Conservation (phyloP, 352 stramenopile genomes). For the Globisporangium ultimum region DNA sequence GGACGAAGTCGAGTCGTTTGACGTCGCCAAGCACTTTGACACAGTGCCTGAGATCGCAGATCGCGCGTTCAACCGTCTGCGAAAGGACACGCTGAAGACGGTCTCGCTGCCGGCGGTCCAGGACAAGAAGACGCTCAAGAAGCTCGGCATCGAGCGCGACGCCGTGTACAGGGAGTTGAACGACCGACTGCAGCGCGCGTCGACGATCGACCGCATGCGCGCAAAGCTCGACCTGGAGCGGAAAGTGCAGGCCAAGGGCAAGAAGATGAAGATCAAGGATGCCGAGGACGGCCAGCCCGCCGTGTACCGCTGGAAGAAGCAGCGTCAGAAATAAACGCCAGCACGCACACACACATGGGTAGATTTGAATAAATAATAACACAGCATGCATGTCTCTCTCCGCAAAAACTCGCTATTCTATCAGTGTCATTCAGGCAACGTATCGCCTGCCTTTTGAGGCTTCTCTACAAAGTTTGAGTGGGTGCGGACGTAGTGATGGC, state of each 20-base stretch:
- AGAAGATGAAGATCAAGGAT: slow-evolving; percentile 74
- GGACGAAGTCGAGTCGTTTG: slow-evolving; percentile 78
- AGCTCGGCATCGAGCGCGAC: slow-evolving; percentile 60
- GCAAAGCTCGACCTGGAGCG: slow-evolving; percentile 77
- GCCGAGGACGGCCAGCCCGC: slow-evolving; percentile 64
- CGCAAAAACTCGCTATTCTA: too few relatives aligned
- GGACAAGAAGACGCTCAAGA: slow-evolving; percentile 42
- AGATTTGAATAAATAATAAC: too few relatives aligned
- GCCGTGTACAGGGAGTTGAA: slow-evolving; percentile 63
- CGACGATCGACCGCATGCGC: slow-evolving; percentile 70
- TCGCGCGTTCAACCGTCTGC: slow-evolving; percentile 71
- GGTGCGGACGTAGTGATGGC: not conserved
- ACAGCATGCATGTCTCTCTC: too few relatives aligned
- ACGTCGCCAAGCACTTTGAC: slow-evolving; percentile 92
- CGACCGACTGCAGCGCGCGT: slow-evolving; percentile 60
- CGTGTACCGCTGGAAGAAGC: slow-evolving; percentile 87
- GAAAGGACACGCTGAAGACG: slow-evolving; percentile 55
- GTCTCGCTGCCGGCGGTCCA: slow-evolving; percentile 25
- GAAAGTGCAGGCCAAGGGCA: slow-evolving; percentile 84
- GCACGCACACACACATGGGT: too few relatives aligned
- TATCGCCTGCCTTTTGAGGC: too few relatives aligned
- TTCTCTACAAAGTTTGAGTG: not conserved
- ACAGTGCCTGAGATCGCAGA: slow-evolving; percentile 71
- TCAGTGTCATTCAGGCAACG: too few relatives aligned
- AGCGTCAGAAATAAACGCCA: slow-evolving; percentile 72